Evolutionary conservation across 495 filamentous ascomycete genomes (phyloP), one percentile per base, ranked within the genome.

Genomic region (Cairneyella variabilis): DNA sequence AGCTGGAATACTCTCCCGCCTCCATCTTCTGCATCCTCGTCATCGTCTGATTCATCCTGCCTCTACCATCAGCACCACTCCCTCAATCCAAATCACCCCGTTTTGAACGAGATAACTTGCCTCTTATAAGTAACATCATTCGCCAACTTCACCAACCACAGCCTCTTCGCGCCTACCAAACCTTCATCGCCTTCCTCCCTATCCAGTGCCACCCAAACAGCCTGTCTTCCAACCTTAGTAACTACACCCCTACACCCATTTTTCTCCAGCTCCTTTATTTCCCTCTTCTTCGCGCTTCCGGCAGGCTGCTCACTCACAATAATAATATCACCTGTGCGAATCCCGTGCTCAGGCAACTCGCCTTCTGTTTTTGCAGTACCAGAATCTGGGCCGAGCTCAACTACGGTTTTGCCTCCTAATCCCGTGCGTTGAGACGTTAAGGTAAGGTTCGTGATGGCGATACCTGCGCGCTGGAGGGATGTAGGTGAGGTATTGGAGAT

Each of bases 41-140:
- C 91, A 99, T 97, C 1, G 83, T 86, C 65, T 87, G 84, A 53
- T 86, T 91, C 88, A 99, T 96, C 60, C 90, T 64, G 48, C 27
- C n/a, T 34, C 8, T 17, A 39, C 7, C 14, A 45, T 27, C 32
- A 34, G 32, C 21, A 16, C n/a, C 42, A 44, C 28, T 14, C 10
- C 26, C 49, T 25, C 14, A 39, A 34, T 14, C 30, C 7, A 40
- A 40, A 17, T 8, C 37, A 8, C 8, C n/a, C 8, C 20, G 16
- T 3, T 7, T 11, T 11, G 41, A 9, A n/a, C 20, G n/a, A 11
- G 22, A 41, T 18, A 51, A 26, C 43, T 22, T 72, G 89, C 85
- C 90, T 76, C 70, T 86, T 80, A 69, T 86, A 91, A 32, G 91
- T 96, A 58, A 96, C 85, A 71, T 97, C 95, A 69, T 97, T 96